These are phyloP conservation scores for Asterophora lycoperdoides DNA, from an alignment of 768 basidiomycete genomes.

Conservation along the genomic window DNA sequence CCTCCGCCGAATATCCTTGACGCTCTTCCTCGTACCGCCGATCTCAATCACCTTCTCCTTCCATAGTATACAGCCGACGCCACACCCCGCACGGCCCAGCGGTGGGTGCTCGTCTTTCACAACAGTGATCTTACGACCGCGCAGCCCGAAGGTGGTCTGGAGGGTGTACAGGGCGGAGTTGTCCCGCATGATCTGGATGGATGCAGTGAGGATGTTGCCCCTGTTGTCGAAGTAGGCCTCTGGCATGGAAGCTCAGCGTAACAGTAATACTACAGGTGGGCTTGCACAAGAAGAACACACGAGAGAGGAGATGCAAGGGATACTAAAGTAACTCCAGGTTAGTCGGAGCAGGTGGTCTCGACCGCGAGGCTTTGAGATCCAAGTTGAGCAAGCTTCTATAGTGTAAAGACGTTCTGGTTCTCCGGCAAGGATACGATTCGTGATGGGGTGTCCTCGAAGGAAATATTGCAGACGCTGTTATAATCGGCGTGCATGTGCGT, in stretches of 20 bases:
- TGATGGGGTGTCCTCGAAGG: too few relatives aligned
- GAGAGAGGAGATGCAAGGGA: too few relatives aligned
- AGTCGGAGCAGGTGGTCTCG: too few relatives aligned
- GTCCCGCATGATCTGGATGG: slow-evolving; percentile 40
- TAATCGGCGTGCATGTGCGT: too few relatives aligned
- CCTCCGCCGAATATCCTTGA: slow-evolving; percentile 38
- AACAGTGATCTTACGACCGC: slow-evolving; percentile 40
- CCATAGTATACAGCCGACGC: slow-evolving; percentile 50
- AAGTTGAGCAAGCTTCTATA: too few relatives aligned
- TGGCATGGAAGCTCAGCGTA: slow-evolving; percentile 28
- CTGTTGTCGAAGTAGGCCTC: slow-evolving; percentile 51
- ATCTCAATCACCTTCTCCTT: slow-evolving; percentile 45
- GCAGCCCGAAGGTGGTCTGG: slow-evolving; percentile 39
- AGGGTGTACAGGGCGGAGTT: slow-evolving; percentile 41
- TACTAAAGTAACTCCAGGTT: too few relatives aligned
- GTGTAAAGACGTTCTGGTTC: too few relatives aligned
- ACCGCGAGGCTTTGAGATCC: too few relatives aligned
- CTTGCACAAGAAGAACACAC: too few relatives aligned
- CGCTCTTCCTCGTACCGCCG: slow-evolving; percentile 33
- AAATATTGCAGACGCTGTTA: too few relatives aligned
- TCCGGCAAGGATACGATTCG: too few relatives aligned
- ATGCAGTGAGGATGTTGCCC: slow-evolving; percentile 42
- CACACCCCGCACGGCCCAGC: slow-evolving; percentile 22
- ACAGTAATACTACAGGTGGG: slow-evolving; percentile 2
- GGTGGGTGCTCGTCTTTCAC: slow-evolving; percentile 46